Conservation (phyloP, 257 asterid genomes). For the Primulina eburnea region DNA sequence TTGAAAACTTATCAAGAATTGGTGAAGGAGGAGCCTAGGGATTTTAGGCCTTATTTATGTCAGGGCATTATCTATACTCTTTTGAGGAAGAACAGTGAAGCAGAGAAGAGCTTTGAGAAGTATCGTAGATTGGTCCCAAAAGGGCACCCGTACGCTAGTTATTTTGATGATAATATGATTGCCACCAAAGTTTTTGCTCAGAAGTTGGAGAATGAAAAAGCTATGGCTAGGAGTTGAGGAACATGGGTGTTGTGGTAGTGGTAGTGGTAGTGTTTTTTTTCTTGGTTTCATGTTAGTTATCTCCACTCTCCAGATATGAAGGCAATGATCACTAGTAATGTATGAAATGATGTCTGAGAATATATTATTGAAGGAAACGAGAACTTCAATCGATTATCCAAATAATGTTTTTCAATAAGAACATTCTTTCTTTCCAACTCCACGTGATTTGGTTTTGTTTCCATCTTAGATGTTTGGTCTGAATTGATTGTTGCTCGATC, state of each 20-base stretch:
- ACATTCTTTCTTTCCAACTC: too few relatives aligned
- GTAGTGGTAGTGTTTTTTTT: too few relatives aligned
- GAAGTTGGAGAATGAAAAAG: conserved; percentile 66
- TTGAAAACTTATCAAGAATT: conserved; percentile 60
- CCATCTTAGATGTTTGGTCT: too few relatives aligned
- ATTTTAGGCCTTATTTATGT: conserved; percentile 87
- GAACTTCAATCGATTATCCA: too few relatives aligned
- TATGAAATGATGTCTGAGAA: not conserved
- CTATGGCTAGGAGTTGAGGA: conserved; percentile 39
- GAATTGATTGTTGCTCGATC: not conserved
- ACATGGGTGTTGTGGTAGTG: not conserved
- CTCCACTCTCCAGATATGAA: not conserved
- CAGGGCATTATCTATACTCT: conserved; percentile 81
- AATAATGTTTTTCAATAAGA: too few relatives aligned
- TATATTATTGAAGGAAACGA: not conserved
- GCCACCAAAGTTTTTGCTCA: conserved; percentile 80
- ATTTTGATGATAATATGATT: conserved; percentile 79
- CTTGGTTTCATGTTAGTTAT: not conserved
- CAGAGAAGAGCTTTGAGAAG: conserved; percentile 78
- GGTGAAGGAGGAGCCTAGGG: conserved; percentile 88
- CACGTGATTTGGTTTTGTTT: too few relatives aligned
- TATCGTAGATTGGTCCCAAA: conserved; percentile 77
- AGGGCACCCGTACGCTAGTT: conserved; percentile 78
- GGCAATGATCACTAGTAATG: not conserved
- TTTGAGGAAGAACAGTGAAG: conserved; percentile 69